phyloP scores from a whole-genome alignment of 2,329 filamentous ascomycete species.

The Pseudomassariella vexata region DNA sequence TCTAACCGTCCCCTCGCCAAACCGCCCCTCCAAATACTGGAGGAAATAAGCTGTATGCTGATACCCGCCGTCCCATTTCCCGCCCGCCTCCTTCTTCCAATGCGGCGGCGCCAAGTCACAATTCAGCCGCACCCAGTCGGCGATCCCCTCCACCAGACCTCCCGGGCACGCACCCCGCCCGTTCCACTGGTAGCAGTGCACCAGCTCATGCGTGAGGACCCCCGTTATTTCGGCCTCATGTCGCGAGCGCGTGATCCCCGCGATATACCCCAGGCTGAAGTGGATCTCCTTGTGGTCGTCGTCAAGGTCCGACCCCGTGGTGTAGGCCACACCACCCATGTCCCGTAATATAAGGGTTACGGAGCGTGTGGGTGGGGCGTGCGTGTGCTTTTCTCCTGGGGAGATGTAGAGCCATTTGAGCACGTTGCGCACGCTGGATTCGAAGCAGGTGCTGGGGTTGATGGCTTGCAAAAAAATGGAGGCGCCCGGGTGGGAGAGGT shows the following conservation, averaged over 20 bases:
- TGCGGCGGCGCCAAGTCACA: constrained; percentile 72
- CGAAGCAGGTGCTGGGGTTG: constrained; percentile 56
- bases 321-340: constrained; percentile 86
- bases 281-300: constrained; percentile 90
- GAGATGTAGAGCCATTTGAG: constrained; percentile 64
- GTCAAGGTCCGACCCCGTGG: constrained; percentile 73
- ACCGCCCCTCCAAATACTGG: constrained; percentile 71
- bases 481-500: constrained; percentile 55
- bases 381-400: constrained; percentile 18
- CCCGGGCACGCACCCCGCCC: constrained; percentile 56
- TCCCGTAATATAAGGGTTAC: constrained; percentile 76
- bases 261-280: constrained; percentile 73
- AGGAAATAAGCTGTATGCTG: constrained; percentile 89
- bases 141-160: constrained; percentile 84
- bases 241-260: constrained; percentile 35
- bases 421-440: constrained; percentile 60
- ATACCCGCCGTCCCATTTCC: constrained; percentile 84
- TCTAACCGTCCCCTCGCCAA: constrained; percentile 53
- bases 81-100: constrained; percentile 55
- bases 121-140: constrained; percentile 83
- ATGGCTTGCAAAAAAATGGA: constrained; percentile 62
- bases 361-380: constrained; percentile 64
- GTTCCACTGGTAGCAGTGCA: constrained; percentile 89
- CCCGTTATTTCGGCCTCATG: constrained; percentile 64
- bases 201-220: constrained; percentile 85